Evolutionary conservation across 192 early-diverging fungal genomes (phyloP), one percentile per base, ranked within the genome.

Genomic region (Geosiphon pyriformis): DNA sequence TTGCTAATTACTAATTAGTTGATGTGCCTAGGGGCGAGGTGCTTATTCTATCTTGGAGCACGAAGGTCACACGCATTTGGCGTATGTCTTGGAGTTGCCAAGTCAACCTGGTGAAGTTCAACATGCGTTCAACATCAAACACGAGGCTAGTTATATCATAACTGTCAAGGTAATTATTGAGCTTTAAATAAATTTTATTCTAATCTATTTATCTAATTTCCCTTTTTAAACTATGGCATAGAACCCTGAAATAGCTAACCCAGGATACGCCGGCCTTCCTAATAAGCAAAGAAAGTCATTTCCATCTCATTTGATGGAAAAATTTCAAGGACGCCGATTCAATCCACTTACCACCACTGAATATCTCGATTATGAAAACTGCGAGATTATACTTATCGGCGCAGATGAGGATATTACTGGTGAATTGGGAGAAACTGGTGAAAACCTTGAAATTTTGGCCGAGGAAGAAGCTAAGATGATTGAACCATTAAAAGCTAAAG

Each of bases 341-440:
- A 47, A 74, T 31, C 56, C 74, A 0, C 59, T 71, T 48, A 58
- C 59, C 20, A 67, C 72, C 2, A 35, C 78, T 8, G 50, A 70
- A n/a, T 73, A 71, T 29, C 57, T 79, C 31, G 68, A 79, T 48
- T 70, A 65, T 31, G 31, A 64, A 10, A 37, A 73, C 30, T 27
- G 65, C 15, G 78, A 79, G 35, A 17, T 79, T 32, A 48, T 79
- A n/a, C 54, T 79, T 1, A 77, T 79, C 42, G 78, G 78, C n/a
- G 72, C 78, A 10, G 48, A 61, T 6, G 68, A 73, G 2, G 67
- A 78, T 52, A 61, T 76, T 20, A n/a, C 27, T 3, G 54, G 33
- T 12, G 74, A 77, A 63, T 54, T 76, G 37, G 78, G 78, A 22
- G 53, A 67, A 20, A 63, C 68, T 12, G 74, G 72, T 1, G 50